phyloP scores from a whole-genome alignment of 345 rosid species.

The Nephelium lappaceum region DNA sequence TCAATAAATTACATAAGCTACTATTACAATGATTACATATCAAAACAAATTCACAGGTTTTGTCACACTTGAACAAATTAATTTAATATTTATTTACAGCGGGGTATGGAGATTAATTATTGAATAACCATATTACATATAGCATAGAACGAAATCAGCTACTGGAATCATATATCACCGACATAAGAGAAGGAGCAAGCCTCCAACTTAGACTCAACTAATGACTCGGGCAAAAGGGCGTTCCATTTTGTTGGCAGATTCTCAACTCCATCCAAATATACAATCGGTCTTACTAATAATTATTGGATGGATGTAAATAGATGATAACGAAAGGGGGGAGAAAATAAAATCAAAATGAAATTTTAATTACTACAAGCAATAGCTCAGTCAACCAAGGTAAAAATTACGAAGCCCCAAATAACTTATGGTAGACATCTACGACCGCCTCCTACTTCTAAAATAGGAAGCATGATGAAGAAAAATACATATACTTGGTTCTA shows the following conservation, averaged over 20 bases:
- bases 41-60: not conserved
- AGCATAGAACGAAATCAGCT: not conserved
- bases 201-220: not conserved
- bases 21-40: not conserved
- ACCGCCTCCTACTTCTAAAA: not conserved
- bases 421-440: not conserved
- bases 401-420: slow-evolving; percentile 1
- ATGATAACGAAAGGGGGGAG: not conserved
- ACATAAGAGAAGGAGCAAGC: not conserved
- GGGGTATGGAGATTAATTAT: not conserved
- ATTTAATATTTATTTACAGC: not conserved
- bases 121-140: too few relatives aligned
- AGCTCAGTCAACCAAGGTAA: not conserved
- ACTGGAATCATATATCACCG: not conserved
- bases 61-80: too few relatives aligned
- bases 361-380: not conserved
- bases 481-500: not conserved
- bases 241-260: not conserved
- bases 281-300: not conserved
- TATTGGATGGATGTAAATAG: not conserved
- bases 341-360: not conserved
- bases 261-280: not conserved
- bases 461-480: not conserved
- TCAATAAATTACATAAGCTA: not conserved
- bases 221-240: not conserved